Evolutionary conservation across 2,329 filamentous ascomycete species (phyloP), one percentile per base, ranked within the genome.

Genomic region (Penicillium occitanis): DNA sequence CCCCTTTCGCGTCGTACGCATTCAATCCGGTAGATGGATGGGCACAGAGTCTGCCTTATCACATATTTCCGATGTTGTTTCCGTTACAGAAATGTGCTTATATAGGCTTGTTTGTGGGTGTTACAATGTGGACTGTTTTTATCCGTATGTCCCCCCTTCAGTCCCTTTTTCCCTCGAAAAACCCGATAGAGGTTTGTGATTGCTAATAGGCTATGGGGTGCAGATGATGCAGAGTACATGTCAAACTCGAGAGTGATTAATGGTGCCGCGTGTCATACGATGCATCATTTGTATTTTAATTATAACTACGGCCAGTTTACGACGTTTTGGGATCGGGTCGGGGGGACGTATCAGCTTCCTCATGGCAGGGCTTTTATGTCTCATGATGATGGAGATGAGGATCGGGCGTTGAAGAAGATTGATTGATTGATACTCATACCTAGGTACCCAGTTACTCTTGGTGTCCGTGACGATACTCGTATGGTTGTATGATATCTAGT

Each of bases 221-320:
- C n/a, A 66, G 58, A 96, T 78, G 92, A 96, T 73, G 92, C 92
- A 75, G 91, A 96, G 79, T 95, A 93, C 75, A 84, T 93, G 17
- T 89, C 91, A 72, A 88, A 95, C 79, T 90, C 89, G 73, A 88
- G 90, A 30, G 78, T 94, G 71, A 86, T 97, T 60, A 93, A 97
- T 75, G 96, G 93, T 76, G 91, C 93, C 33, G 96, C 92, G 48
- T 93, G 93, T 70, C 93, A 97, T 78, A 96, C 92, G 51, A 96
- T 97, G 83, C 92, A 96, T 79, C 92, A 95, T 77, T 77, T 91
- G 59, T 90, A 90, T 79, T 89, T 89, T 82, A 88, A 89, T 80
- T 90, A 90, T 84, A 95, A 94, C 81, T 95, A 94, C 74, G 91
- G 91, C 68, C 91, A 95, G 77, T 95, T 91, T 82, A 93, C 90